Evolutionary conservation across 2,329 filamentous ascomycete species (phyloP).

Genomic region (Xylariaceae sp.): DNA sequence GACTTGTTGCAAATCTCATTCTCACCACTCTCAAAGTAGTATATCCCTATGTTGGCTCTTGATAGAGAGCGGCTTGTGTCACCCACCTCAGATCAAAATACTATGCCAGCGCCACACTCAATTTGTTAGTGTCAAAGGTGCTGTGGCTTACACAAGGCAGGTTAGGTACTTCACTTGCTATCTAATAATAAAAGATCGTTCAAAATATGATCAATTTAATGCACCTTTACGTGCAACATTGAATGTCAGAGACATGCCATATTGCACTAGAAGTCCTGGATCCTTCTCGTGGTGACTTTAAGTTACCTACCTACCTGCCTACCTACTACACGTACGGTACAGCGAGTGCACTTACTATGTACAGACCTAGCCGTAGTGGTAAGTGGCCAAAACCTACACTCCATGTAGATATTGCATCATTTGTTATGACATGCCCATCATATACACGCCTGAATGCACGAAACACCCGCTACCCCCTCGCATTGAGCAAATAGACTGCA

Average conservation of each 20-base stretch:
- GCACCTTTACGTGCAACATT: slow-evolving; percentile 13
- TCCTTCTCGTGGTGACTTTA: slow-evolving; percentile 13
- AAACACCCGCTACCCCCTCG: too few species aligned
- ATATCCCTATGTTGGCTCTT: background rate
- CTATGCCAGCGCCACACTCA: slow-evolving; percentile 10
- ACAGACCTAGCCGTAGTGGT: slow-evolving; percentile 6
- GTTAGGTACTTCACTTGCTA: slow-evolving; percentile 16
- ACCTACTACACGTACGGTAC: background rate
- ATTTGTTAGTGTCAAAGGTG: background rate
- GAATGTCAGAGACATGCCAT: slow-evolving; percentile 18
- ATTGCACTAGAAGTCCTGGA: slow-evolving; percentile 22
- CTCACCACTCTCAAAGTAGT: too few species aligned
- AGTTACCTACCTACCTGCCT: background rate
- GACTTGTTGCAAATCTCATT: too few species aligned
- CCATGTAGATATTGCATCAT: too few species aligned
- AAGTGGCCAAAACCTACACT: too few species aligned
- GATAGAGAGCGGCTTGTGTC: background rate
- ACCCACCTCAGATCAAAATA: too few species aligned
- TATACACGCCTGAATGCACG: too few species aligned
- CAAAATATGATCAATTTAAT: slow-evolving; percentile 15
- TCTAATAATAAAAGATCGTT: too few species aligned
- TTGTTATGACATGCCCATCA: too few species aligned
- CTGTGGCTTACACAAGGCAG: slow-evolving; percentile 7
- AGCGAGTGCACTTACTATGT: too few species aligned
- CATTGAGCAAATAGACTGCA: too few species aligned